Base-by-base conservation (phyloP, 2,329 filamentous ascomycete species). In the Neonectria punicea region DNA sequence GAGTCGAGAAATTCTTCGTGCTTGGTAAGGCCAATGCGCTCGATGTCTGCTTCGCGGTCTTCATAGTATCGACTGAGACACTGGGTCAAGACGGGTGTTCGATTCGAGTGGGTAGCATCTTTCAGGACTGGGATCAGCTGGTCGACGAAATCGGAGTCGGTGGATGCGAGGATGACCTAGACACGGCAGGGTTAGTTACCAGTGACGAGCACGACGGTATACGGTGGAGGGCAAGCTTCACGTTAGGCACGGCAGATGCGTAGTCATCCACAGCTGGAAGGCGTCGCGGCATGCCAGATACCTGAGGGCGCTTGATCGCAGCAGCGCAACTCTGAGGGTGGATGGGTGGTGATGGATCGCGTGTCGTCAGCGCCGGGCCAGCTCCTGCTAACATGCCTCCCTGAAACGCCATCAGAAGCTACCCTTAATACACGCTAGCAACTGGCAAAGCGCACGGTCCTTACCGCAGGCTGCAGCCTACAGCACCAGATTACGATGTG, bases 1-100 rank as follows among this genome's bases (percentile, higher is more conserved):
- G 95, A 98, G 69, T 89, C 89, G 36, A 98, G 91, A 76, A 99
- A 99, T 75, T 98, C 96, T 76, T 98, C 95, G 75, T 99, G 96
- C 74, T 98, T 97, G 11, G 93, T 95, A 74, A 97, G 90, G 73
- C 96, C 97, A 73, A 98, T 97, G 22, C 89, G 89, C 81, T 99
- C 96, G 70, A 99, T 98, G 73, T 98, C 94, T 14, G 88, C 81
- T 79, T 99, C 96, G 66, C 94, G 91, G 51, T 96, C 93, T 71
- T 91, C 90, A 36, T 94, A 93, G 79, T 97, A 97, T 71, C 90
- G 89, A 13, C 67, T 75, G 25, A 82, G 85, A 66, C 92, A 92
- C 73, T 94, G 91, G 53, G 94, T 88, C 44, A 99, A 86, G 63
- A 90, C 88, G 43, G 85, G 85, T 7, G 90, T 91, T 74, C 92